Evolutionary conservation across 2,329 filamentous ascomycete genomes (phyloP), one percentile per base, ranked within the genome.

Genomic region (Ascocoryne sarcoides): DNA sequence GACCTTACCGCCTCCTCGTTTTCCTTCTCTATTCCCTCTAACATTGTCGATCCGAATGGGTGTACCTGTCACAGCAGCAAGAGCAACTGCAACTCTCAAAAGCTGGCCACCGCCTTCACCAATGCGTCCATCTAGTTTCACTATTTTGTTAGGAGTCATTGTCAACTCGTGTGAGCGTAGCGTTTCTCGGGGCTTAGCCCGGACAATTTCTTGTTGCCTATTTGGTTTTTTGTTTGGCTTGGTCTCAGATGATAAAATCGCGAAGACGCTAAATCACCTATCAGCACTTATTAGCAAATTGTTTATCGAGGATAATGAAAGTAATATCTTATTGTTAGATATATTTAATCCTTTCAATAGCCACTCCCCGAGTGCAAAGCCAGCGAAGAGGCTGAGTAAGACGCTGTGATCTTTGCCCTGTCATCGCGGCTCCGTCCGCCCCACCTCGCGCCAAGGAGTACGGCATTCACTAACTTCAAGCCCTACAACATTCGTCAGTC

Each of bases 81-180:
- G 61, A 1, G 65, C 65, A 26, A 75, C 64, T 2, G 75, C 74
- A 1, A 78, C 62, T 32, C 77, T 62, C 1, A 80, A 68, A 0
- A 81, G 58, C 48, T 82, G 76, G 2, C 76, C 76, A 3, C 76
- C 77, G 4, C 77, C 77, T 53, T 80, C 76, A 1, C 76, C 75
- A 0, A 67, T 73, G 10, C 66, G 60, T 12, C 76, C 76, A 48
- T 79, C 74, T 2, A 80, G 56, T 38, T 66, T 61, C 17, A 77
- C 65, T 5, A 55, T 45, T 31, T 62, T 65, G 29, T 32, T n/a
- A n/a, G n/a, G n/a, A n/a, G n/a, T n/a, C n/a, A n/a, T n/a, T n/a
- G n/a, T n/a, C n/a, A n/a, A n/a, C n/a, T n/a, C n/a, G n/a, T n/a
- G n/a, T n/a, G n/a, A n/a, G n/a, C n/a, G n/a, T n/a, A n/a, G n/a